Conservation (phyloP, 139 green algal genomes). For the Nannochloris sp. region DNA sequence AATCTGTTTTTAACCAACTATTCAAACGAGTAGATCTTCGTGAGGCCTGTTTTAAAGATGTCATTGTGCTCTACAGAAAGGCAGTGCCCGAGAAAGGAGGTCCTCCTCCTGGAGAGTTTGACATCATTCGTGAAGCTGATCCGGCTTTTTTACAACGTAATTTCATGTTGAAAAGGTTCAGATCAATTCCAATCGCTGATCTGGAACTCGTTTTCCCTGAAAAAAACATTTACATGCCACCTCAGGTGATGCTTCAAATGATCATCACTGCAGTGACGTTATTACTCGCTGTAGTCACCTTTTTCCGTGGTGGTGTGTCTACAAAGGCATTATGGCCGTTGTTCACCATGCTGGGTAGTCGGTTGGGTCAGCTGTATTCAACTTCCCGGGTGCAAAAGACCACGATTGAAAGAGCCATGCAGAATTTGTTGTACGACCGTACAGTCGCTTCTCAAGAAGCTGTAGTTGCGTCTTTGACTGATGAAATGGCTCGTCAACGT, state of each 20-base stretch:
- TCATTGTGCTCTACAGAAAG: slow-evolving; percentile 65
- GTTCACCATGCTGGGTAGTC: slow-evolving; percentile 17
- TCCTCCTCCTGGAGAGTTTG: slow-evolving; percentile 6
- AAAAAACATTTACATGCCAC: slow-evolving; percentile 31
- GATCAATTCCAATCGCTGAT: slow-evolving; percentile 66
- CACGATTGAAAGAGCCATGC: slow-evolving; percentile 21
- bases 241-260: neutral
- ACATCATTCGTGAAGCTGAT: slow-evolving; percentile 12
- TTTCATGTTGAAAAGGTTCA: slow-evolving; percentile 67
- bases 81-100: slow-evolving; percentile 2
- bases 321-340: neutral
- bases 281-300: neutral
- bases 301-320: neutral
- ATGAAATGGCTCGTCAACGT: slow-evolving; percentile 22
- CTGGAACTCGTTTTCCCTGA: slow-evolving; percentile 75
- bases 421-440: slow-evolving; percentile 22
- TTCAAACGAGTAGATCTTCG: slow-evolving; percentile 40
- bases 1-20: slow-evolving; percentile 41
- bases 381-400: slow-evolving; percentile 2
- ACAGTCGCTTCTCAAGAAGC: slow-evolving; percentile 17
- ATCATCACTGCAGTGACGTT: neutral
- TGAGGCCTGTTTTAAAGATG: slow-evolving; percentile 63
- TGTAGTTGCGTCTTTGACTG: slow-evolving; percentile 14
- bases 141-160: slow-evolving; percentile 30
- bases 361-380: slow-evolving; percentile 13